These are phyloP conservation scores for Botrytis sinoallii DNA, from an alignment of 2,329 filamentous ascomycete genomes.

Conservation along the genomic window DNA sequence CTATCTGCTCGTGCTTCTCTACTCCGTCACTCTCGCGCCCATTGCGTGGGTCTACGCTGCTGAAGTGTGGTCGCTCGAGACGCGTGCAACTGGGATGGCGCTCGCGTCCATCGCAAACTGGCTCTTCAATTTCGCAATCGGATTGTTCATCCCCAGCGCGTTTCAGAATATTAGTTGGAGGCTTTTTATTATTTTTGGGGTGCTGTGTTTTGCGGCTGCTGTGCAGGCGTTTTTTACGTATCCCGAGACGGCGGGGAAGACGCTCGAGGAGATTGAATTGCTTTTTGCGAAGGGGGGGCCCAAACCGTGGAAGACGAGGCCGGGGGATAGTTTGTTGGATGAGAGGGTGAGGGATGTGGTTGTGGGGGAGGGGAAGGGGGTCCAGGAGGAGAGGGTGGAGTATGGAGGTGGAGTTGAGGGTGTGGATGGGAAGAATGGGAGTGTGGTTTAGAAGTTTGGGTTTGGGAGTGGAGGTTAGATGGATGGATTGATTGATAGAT, in stretches of 20 bases:
- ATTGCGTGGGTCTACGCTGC: slow-evolving; percentile 65
- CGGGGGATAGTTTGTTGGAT: slow-evolving; percentile 25
- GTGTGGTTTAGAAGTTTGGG: not conserved
- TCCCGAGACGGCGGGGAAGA: slow-evolving; percentile 38
- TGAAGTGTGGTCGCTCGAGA: slow-evolving; percentile 61
- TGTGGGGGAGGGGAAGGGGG: slow-evolving; percentile 8
- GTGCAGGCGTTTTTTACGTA: slow-evolving; percentile 33
- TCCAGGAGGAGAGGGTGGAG: not conserved
- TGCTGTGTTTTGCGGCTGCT: slow-evolving; percentile 45
- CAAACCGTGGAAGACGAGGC: slow-evolving; percentile 30
- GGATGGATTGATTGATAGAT: too few species aligned
- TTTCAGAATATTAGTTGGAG: slow-evolving; percentile 57
- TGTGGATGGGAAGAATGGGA: not conserved
- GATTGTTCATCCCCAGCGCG: slow-evolving; percentile 55
- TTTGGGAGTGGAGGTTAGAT: not conserved
- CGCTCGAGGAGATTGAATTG: slow-evolving; percentile 39
- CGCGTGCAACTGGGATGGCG: slow-evolving; percentile 57
- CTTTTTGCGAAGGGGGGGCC: slow-evolving; percentile 32
- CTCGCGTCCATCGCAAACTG: slow-evolving; percentile 54
- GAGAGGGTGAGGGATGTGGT: slow-evolving; percentile 24
- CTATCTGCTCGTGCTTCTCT: slow-evolving; percentile 62
- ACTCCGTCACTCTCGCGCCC: slow-evolving; percentile 61
- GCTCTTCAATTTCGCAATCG: slow-evolving; percentile 60
- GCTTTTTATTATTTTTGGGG: slow-evolving; percentile 50
- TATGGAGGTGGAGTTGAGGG: not conserved